A percentile compares a stretch with the other conserved stretches of the same genome.
phyloP scores from a whole-genome alignment of 2,329 filamentous ascomycete species.

The Microdochium trichocladiopsis region DNA sequence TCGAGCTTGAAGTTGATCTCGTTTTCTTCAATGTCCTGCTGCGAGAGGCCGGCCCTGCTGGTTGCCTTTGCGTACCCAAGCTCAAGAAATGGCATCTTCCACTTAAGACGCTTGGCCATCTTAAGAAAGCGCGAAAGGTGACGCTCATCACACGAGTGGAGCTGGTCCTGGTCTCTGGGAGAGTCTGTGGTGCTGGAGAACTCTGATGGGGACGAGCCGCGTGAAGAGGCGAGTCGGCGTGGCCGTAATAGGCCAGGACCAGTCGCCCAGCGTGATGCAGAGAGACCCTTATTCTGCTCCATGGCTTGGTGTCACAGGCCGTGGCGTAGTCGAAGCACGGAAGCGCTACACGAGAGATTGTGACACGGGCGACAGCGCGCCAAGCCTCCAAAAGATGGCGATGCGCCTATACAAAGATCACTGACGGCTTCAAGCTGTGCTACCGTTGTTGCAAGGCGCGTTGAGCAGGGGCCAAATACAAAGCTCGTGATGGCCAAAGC shows the following conservation, averaged over 20 bases:
- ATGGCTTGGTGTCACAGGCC: neutral
- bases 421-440: no score
- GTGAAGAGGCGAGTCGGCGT: neutral
- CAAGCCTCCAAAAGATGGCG: no score
- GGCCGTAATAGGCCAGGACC: neutral
- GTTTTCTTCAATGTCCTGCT: slow-evolving; percentile 16
- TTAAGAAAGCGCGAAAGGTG: slow-evolving; percentile 53
- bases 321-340: neutral
- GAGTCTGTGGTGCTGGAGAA: neutral
- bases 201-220: neutral
- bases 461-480: no score
- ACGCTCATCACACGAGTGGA: neutral
- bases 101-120: slow-evolving; percentile 52
- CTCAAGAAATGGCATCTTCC: slow-evolving; percentile 57
- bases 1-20: slow-evolving; percentile 72
- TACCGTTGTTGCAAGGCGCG: no score
- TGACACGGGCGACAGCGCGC: no score
- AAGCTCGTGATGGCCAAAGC: no score
- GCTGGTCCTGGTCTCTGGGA: neutral
- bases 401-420: no score
- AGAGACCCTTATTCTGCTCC: neutral
- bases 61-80: slow-evolving; percentile 46
- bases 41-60: slow-evolving; percentile 26
- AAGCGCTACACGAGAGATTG: no score
- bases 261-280: neutral